Evolutionary conservation across 805 yeast genomes (phyloP), one percentile per base, ranked within the genome.

Genomic region (Starmerella potacharoeniae): DNA sequence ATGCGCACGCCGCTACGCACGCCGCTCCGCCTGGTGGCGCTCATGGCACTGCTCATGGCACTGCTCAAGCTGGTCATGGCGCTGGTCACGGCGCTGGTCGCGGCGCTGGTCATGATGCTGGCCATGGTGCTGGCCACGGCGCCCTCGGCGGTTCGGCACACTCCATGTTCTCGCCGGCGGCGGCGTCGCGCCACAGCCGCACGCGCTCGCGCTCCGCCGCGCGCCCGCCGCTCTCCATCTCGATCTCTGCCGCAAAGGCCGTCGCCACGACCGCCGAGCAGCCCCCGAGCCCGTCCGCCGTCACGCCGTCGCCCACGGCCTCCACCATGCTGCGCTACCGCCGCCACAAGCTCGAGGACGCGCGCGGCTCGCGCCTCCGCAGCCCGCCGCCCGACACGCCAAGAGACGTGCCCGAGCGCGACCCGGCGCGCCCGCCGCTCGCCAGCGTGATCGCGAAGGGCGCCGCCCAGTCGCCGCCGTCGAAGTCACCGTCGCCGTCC

Each of bases 241-340:
- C 59, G 9, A 35, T 54, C 6, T 5, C 34, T 10, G 55, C 53
- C 11, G 53, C 58, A 6, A 58, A 57, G 43, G 61, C 58, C n/a
- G 48, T 54, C 30, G 56, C 62, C 13, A 51, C 53, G 4, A 58
- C 58, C 17, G 56, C 58, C 13, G 60, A 53, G 42, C 62, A 59
- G 51, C 62, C 60, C 13, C 60, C 60, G 22, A 55, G 59, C 42
- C 62, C 62, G 4, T 59, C 62, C 8, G 55, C 60, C 7, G 60
- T 55, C 11, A 53, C 60, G n/a, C 62, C 62, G 14, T 52, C 60
- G 13, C 60, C 60, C 6, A 59, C 45, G 16, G 62, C 60, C 9
- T 59, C 62, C 33, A 56, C 22, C 4, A 55, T 59, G 60, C 57
- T 59, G n/a, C 58, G 62, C 22, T 59, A 59, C 51, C 47, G 62